Base-by-base conservation (phyloP, 257 asterid species). In the Nicotiana otophora region DNA sequence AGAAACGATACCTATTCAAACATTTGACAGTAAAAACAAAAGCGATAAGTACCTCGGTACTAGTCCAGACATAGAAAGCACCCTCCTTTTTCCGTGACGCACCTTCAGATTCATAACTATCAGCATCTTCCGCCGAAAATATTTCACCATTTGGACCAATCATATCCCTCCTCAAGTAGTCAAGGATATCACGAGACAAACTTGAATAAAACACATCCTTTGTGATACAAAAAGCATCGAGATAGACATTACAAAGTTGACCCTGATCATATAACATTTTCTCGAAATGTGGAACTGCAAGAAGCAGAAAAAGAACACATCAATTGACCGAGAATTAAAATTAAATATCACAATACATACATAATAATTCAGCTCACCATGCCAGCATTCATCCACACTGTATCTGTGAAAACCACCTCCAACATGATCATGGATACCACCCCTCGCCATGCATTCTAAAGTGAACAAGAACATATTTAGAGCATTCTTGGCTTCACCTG, bases 311-410 rank as follows among this genome's bases (percentile, higher is more conserved):
- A 80, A 16, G 16, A 55, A 80, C 36, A 72, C 31, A 69, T 30
- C 65, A 19, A 81, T 65, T 34, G 63, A 70, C 55, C 2, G 14
- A 66, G 64, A 64, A 82, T 10, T 39, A 58, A 74, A 74, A 7
- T 23, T 31, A 10, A 39, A 5, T 63, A 34, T 28, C 26, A 17
- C 10, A 33, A 64, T 4, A 1, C 5, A 2, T 23, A 26, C 48
- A 11, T 65, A 69, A 61, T 30, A 78, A 60, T 26, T 17, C 54
- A 76, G 83, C 98, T 78, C 76, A 96, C 99, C 99, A 67, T 96
- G 99, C 99, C 99, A 96, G 83, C 97, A 93, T 72, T 96, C 99
- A 61, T 96, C 99, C 67, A 96, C 99, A n/a, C 99, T 96, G 77
- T 96, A 96, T 92, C 99, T 86, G 90, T 94, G 99, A 85, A 96